These are phyloP conservation scores for Verticillium tricorpus DNA, from an alignment of 2,329 filamentous ascomycete species.

Conservation along the genomic window DNA sequence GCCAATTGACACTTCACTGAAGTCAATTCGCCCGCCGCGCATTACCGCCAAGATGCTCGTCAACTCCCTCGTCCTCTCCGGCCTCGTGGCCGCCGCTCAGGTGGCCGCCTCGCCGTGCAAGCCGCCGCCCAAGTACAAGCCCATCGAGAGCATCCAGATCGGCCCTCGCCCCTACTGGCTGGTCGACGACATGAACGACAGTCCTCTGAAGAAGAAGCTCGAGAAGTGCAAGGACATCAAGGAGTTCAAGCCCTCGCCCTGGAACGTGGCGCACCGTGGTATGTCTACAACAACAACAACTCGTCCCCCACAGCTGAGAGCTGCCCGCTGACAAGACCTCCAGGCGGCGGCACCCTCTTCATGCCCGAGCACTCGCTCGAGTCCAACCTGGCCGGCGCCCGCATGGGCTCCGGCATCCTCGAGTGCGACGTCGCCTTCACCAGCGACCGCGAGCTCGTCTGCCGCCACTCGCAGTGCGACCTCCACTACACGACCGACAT, in stretches of 20 bases:
- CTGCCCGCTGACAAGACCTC: too few relatives aligned
- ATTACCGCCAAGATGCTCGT: conserved; percentile 23
- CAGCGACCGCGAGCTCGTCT: conserved; percentile 60
- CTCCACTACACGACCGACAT: conserved; percentile 67
- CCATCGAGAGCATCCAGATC: conserved; percentile 48
- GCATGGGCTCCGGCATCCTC: conserved; percentile 63
- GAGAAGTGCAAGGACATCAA: conserved; percentile 51
- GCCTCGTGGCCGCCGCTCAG: conserved; percentile 19
- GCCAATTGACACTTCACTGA: background rate
- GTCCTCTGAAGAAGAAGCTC: conserved; percentile 55
- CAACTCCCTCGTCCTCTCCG: conserved; percentile 20
- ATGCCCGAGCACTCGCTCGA: conserved; percentile 61
- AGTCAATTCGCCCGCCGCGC: background rate
- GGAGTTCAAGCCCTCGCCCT: conserved; percentile 44
- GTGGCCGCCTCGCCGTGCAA: conserved; percentile 8
- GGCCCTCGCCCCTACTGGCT: conserved; percentile 63
- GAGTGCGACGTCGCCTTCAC: conserved; percentile 68
- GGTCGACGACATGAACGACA: conserved; percentile 56
- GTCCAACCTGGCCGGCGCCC: conserved; percentile 55
- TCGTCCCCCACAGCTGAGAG: background rate
- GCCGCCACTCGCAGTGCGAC: conserved; percentile 64
- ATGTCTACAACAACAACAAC: background rate
- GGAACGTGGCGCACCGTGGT: conserved; percentile 55
- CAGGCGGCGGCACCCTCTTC: conserved; percentile 51
- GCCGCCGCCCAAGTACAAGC: conserved; percentile 17